phyloP scores from a whole-genome alignment of 805 yeast genomes.

The Saccharomyces paradoxus region DNA sequence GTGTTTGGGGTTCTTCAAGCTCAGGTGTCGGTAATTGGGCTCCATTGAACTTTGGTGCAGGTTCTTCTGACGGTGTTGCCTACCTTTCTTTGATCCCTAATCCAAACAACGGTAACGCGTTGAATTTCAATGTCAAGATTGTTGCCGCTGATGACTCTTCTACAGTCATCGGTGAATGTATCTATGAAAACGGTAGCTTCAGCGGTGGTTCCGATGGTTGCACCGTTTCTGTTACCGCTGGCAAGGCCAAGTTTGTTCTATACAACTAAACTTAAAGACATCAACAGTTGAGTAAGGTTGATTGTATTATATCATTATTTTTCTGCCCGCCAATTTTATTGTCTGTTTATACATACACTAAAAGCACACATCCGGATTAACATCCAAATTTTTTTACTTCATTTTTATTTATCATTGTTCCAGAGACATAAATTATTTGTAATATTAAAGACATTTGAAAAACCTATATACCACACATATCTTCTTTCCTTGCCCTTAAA shows the following conservation, averaged over 20 bases:
- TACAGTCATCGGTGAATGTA: conserved; percentile 65
- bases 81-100: conserved; percentile 91
- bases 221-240: conserved; percentile 77
- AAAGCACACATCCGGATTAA: not conserved
- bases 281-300: not conserved
- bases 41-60: conserved; percentile 92
- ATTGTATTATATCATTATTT: not conserved
- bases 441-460: not conserved
- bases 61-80: conserved; percentile 61
- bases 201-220: conserved; percentile 74
- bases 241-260: conserved; percentile 72
- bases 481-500: not conserved
- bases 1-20: conserved; percentile 83
- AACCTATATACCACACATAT: not conserved
- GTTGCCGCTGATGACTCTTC: conserved; percentile 62
- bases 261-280: conserved; percentile 29
- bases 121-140: conserved; percentile 71
- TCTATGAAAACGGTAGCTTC: conserved; percentile 60
- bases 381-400: not conserved
- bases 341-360: not conserved
- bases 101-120: conserved; percentile 71
- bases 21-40: conserved; percentile 96
- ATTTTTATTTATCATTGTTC: not conserved
- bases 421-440: not conserved
- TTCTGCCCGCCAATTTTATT: not conserved